These are phyloP conservation scores for Stagonosporopsis chrysanthemi DNA, from an alignment of 2,329 filamentous ascomycete genomes.

Conservation along the genomic window DNA sequence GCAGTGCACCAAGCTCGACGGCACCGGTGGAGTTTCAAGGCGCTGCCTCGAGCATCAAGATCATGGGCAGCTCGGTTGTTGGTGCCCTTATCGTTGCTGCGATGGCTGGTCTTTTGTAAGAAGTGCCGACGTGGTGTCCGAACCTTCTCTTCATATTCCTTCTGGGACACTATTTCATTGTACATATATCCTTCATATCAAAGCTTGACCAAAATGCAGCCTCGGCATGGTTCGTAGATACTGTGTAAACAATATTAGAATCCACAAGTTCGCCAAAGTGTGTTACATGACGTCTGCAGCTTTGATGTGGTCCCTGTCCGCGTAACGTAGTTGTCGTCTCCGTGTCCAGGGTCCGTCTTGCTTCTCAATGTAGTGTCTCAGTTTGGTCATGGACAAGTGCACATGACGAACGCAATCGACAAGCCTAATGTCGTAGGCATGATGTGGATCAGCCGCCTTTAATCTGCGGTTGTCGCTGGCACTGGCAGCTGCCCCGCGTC, in stretches of 20 bases:
- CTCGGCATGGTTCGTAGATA: slow-evolving; percentile 19
- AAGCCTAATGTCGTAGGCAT: not conserved
- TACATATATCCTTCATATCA: slow-evolving; percentile 27
- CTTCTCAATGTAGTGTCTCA: not conserved
- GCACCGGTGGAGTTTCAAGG: slow-evolving; percentile 34
- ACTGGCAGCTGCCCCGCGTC: slow-evolving; percentile 21
- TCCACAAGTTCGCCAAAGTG: not conserved
- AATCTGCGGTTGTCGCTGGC: not conserved
- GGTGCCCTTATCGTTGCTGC: slow-evolving; percentile 29
- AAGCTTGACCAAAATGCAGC: slow-evolving; percentile 12
- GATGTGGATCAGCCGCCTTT: slow-evolving; percentile 8
- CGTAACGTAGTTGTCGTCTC: not conserved
- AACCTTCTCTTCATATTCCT: slow-evolving; percentile 15
- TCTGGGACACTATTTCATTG: slow-evolving; percentile 13
- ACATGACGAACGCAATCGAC: not conserved
- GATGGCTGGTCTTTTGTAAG: slow-evolving; percentile 34
- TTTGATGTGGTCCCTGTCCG: not conserved
- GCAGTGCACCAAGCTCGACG: slow-evolving; percentile 27
- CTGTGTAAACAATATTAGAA: slow-evolving; percentile 13
- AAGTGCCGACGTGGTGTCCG: not conserved
- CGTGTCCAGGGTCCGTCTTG: not conserved
- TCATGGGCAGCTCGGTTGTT: slow-evolving; percentile 28
- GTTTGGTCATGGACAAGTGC: not conserved
- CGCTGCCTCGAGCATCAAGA: slow-evolving; percentile 28
- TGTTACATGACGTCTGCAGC: slow-evolving; percentile 5